Evolutionary conservation across 2,329 filamentous ascomycete species (phyloP), one percentile per base, ranked within the genome.

Genomic region (Cytospora leucostoma): DNA sequence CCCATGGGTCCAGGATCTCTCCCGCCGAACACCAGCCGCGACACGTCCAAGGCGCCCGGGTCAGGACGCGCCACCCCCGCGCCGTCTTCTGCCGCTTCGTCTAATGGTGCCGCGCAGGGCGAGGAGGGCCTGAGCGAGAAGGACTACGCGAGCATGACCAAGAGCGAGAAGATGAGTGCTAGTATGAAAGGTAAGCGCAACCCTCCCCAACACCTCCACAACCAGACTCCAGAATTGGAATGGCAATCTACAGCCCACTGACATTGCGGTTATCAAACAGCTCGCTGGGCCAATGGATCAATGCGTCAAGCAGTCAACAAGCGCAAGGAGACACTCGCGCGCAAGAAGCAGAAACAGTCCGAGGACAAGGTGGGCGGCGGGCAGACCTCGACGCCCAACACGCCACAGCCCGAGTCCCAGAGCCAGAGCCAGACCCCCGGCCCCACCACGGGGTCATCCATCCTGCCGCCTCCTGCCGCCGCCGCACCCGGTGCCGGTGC

Each of bases 111-210:
- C 61, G 4, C 75, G 73, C 75, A 76, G 12, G 73, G 70, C 15
- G 78, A 80, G 33, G 69, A 69, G 33, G 59, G 54, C 12, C 27
- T 60, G 35, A 66, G 64, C 27, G 78, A 81, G 63, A 86, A 86
- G 74, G 82, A 85, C 59, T 87, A 87, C 69, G 80, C 81, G 40
- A 78, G 81, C 51, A 86, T 87, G 84, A 86, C 83, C 55, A 87
- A 87, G 75, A 85, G 83, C 35, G 84, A 87, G 74, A 87, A 87
- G 78, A 87, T 87, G 84, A 85, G 82, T n/a, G 80, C 80, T 19
- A 86, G 84, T 3, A 87, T 87, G 84, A 85, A 85, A 76, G 83
- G 84, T 86, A 77, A 75, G 80, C 73, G n/a, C 17, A 33, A 15
- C 11, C 11, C 37, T 21, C 4, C 27, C 19, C 27, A 27, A 27